Base-by-base conservation (phyloP, 2,329 filamentous ascomycete genomes). In the Byssothecium circinans region DNA sequence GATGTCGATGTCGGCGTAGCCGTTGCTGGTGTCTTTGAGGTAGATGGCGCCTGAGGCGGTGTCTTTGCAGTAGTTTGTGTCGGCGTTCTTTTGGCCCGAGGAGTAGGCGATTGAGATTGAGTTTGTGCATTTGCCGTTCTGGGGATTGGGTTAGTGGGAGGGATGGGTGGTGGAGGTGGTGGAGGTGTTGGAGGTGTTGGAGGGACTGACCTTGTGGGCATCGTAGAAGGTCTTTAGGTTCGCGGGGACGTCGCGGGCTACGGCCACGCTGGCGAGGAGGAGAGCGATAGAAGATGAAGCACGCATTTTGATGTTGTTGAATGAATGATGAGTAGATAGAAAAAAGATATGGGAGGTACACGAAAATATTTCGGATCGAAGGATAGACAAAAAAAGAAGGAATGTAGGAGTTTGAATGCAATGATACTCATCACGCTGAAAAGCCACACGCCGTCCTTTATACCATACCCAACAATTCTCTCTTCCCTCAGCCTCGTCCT, bases 1-100 rank as follows among this genome's bases (percentile, higher is more conserved):
- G 44, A 83, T 72, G 55, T 83, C 81, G 77, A 83, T 81, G 63
- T 83, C 77, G 42, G 70, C 74, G 32, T 60, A 82, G 68, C 30
- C 72, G 4, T 62, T 67, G 36, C 75, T 75, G 47, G 77, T 74
- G 12, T 56, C 53, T 36, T 62, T 60, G 36, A 83, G 61, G 64
- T 78, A 83, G 48, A 83, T 66, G 25, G 48, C 56, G 17, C 46
- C 44, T 14, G 35, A 46, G 14, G 53, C 32, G 30, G 46, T 27
- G 32, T 62, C 57, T 29, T 56, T 41, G 55, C 58, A 62, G 52
- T 62, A 62, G 22, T 55, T 48, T 27, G 57, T 57, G 48, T 55
- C 52, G 27, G 45, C 39, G 25, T 52, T 22, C 37, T 38, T 52
- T 38, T 59, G 53, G 35, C 51, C 56, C 11, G 49, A 52, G 38